Conservation (phyloP, 2,329 filamentous ascomycete species). For the Aureobasidium sp. region DNA sequence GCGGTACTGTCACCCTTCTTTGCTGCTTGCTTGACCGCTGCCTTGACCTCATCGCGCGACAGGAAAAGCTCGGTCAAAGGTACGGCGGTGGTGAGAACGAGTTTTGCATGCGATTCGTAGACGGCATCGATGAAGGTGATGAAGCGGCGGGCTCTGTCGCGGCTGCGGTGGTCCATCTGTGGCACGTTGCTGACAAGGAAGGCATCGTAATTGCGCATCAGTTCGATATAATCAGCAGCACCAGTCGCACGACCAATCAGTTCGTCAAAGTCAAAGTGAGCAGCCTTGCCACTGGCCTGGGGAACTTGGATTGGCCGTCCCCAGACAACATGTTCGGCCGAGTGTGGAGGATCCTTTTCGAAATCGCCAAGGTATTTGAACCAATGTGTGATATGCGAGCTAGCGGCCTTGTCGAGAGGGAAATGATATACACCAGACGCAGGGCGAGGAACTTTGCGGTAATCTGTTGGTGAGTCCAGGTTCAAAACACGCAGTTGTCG, state of each 20-base stretch:
- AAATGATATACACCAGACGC: constrained; percentile 92
- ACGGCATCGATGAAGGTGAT: constrained; percentile 98
- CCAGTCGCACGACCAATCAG: constrained; percentile 86
- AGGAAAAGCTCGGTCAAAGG: constrained; percentile 76
- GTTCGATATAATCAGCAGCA: constrained; percentile 89
- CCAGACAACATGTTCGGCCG: constrained; percentile 80
- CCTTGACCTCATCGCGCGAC: constrained; percentile 35
- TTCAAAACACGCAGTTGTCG: constrained; percentile 80
- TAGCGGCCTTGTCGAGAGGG: constrained; percentile 69
- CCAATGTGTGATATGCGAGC: constrained; percentile 85
- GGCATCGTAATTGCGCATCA: constrained; percentile 81
- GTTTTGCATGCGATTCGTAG: constrained; percentile 87
- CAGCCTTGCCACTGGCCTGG: constrained; percentile 76
- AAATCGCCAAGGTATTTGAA: constrained; percentile 89
- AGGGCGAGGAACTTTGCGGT: constrained; percentile 91
- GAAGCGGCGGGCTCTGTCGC: constrained; percentile 84
- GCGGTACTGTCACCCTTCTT: constrained; percentile 23
- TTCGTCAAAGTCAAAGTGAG: constrained; percentile 88
- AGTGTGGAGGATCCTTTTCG: constrained; percentile 65
- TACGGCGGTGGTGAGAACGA: constrained; percentile 84
- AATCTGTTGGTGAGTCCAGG: constrained; percentile 90
- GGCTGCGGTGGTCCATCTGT: constrained; percentile 77
- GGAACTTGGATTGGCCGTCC: constrained; percentile 85
- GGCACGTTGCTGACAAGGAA: constrained; percentile 90
- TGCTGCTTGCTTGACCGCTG: constrained; percentile 37